These are phyloP conservation scores for Pleurotus cornucopiae DNA, from an alignment of 768 basidiomycete genomes.

Conservation along the genomic window DNA sequence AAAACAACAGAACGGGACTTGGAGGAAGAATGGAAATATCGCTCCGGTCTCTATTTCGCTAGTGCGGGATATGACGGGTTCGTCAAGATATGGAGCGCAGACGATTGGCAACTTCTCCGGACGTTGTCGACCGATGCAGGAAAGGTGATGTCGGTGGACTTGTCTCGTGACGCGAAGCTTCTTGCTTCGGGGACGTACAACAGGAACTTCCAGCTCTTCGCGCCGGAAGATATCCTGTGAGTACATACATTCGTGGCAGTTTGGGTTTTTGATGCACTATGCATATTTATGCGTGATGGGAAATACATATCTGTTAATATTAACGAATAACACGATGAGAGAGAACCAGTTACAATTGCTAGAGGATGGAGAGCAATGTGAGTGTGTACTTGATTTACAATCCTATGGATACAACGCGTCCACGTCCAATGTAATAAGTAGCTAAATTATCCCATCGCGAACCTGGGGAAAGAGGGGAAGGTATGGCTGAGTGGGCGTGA, in stretches of 20 bases:
- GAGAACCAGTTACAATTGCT: constrained; percentile 27
- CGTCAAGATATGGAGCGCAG: constrained; percentile 95
- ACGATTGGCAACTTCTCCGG: constrained; percentile 93
- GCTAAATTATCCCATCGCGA: constrained; percentile 57
- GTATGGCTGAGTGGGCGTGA: background rate
- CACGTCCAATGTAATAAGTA: background rate
- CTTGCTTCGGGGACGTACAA: constrained; percentile 91
- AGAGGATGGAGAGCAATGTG: constrained; percentile 14
- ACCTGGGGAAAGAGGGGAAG: constrained; percentile 29
- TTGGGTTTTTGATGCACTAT: background rate
- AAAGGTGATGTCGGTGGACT: constrained; percentile 99
- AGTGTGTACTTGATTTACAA: constrained; percentile 12
- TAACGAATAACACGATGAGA: constrained; percentile 17
- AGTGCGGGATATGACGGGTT: constrained; percentile 93
- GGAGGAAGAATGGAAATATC: constrained; percentile 70
- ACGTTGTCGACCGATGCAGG: constrained; percentile 90
- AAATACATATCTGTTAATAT: constrained; percentile 15
- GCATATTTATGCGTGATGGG: constrained; percentile 2
- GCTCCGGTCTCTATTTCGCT: constrained; percentile 88
- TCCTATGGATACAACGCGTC: constrained; percentile 12
- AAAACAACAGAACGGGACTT: constrained; percentile 27
- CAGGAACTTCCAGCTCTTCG: constrained; percentile 90
- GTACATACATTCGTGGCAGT: constrained; percentile 5
- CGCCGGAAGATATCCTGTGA: constrained; percentile 57
- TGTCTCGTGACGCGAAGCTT: constrained; percentile 76